Base-by-base conservation (phyloP, 306 rosid genomes). In the Medicago ruthenica region DNA sequence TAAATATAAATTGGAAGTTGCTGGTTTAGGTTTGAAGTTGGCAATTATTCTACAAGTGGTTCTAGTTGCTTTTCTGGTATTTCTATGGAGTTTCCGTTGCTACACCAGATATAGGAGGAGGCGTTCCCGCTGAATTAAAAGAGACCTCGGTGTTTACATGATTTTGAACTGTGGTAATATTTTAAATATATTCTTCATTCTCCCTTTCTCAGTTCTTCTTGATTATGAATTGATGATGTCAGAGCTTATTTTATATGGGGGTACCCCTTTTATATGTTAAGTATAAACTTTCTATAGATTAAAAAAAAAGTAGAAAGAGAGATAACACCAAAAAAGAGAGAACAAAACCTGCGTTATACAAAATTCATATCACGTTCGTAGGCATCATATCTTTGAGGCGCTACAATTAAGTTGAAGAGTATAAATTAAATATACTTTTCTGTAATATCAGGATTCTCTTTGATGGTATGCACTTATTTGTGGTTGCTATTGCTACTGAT, bases 1-100 rank as follows among this genome's bases (percentile, higher is more conserved):
- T 69, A 41, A 73, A 73, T 65, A 39, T 73, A 47, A 55, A n/a
- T 66, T 75, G 60, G 44, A 47, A 21, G 16, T 71, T 70, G n/a
- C 40, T 81, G 69, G 67, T 82, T 58, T 89, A 90, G 98, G 87
- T 76, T 71, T 91, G 86, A 88, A 86, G 87, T 63, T 86, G 64
- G 76, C 86, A 67, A 76, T 86, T 74, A 81, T 87, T 76, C 76
- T 87, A 55, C 95, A 93, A 77, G 78, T 85, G 61, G 73, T 77
- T 81, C 66, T 88, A 34, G 82, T 86, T 58, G 36, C 68, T 82
- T 66, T 63, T 40, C 58, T 82, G 79, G 78, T 86, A 59, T 44
- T 71, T 77, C 60, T 84, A 31, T 61, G 86, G 84, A 79, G 85
- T 59, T 75, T 69, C 41, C 85, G 63, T 17, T 41, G 84, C 66